Evolutionary conservation across 352 stramenopile species (phyloP), one percentile per base, ranked within the genome.

Genomic region (Globisporangium irregulare): DNA sequence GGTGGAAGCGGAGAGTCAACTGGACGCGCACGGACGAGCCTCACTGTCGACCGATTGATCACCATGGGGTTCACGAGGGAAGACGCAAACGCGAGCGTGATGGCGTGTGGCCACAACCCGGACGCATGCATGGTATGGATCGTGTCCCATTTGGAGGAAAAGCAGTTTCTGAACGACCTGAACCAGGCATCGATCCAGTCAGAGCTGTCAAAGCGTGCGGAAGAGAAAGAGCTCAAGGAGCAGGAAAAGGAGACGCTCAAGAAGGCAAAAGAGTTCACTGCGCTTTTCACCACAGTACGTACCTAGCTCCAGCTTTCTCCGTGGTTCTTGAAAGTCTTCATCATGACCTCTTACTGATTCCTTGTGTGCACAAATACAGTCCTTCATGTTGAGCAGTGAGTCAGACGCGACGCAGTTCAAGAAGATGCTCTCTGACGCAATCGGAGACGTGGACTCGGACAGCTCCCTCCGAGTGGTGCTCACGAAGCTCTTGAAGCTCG

Each of bases 41-140:
- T 92, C 25, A 90, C 82, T 8, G 65, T 92, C 32, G 66, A 85
- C 24, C 80, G 80, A 1, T 69, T 95, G 8, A 51, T 86, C 64
- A 69, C 55, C 0, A 92, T 92, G 82, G 85, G 82, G 0, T 95
- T 93, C 34, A 83, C 53, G 7, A 65, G 77, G 4, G 75, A 84
- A 70, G 87, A 95, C 59, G 85, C 82, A 1, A 69, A 88, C 51
- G 75, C 79, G n/a, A 92, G 85, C 59, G 75, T 91, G 41, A 64
- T 74, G 50, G 71, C 76, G 56, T 80, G 77, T 41, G 87, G 85
- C 34, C 71, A 91, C 25, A 70, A 93, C 62, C 74, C 68, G 2
- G 87, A 93, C 43, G 73, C 70, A n/a, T 93, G 86, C 62, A 93
- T 95, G 84, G 1, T 92, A 50, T 95, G 85, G 85, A 90, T 93